phyloP scores from a whole-genome alignment of 192 early-diverging fungal genomes.

The Pilobolus umbonatus region DNA sequence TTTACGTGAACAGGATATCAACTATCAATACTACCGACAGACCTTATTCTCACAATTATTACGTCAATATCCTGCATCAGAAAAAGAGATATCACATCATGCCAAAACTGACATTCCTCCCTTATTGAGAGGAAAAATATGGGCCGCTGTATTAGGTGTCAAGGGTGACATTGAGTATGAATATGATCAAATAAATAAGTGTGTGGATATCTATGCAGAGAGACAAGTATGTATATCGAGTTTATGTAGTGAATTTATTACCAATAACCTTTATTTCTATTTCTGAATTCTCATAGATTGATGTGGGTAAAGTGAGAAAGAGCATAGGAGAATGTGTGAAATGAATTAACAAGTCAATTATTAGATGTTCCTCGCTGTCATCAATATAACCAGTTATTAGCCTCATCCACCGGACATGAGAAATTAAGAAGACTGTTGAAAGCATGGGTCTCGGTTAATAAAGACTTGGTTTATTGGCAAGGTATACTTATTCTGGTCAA shows the following conservation, averaged over 20 bases:
- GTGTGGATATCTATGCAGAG: constrained; percentile 47
- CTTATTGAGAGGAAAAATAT: constrained; percentile 55
- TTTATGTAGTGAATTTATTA: not conserved
- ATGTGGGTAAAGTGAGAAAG: constrained; percentile 18
- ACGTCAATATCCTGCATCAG: constrained; percentile 52
- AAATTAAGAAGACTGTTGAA: constrained; percentile 57
- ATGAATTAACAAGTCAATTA: not conserved
- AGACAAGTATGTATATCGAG: constrained; percentile 43
- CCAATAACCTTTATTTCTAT: not conserved
- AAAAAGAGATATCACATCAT: constrained; percentile 52
- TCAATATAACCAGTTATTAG: constrained; percentile 60
- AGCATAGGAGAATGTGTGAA: not conserved
- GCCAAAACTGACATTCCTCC: constrained; percentile 59
- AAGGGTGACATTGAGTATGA: constrained; percentile 46
- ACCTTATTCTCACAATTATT: constrained; percentile 50
- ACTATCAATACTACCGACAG: constrained; percentile 57
- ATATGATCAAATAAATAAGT: constrained; percentile 52
- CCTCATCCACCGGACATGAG: constrained; percentile 56
- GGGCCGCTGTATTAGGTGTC: constrained; percentile 62
- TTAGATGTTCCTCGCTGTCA: constrained; percentile 64
- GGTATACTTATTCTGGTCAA: constrained; percentile 30
- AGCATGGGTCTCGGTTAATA: constrained; percentile 56
- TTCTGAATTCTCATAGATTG: constrained; percentile 11
- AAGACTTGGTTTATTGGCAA: constrained; percentile 76
- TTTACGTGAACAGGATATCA: constrained; percentile 51